These are phyloP conservation scores for Mikania micrantha DNA, from an alignment of 129 eudicot genomes.

Conservation along the genomic window DNA sequence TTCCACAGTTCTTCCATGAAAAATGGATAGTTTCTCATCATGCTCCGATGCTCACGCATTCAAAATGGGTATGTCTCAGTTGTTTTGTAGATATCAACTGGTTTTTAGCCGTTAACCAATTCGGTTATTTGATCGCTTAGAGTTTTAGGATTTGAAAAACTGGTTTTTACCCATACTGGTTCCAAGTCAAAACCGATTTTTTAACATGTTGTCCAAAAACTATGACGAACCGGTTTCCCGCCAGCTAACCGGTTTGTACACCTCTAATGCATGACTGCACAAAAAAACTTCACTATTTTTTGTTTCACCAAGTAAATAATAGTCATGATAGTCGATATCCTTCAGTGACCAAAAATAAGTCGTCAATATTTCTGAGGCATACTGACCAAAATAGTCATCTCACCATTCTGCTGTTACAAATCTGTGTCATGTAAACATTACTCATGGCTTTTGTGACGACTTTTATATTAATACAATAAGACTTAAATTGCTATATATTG, in stretches of 20 bases:
- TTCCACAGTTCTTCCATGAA: constrained; percentile 69
- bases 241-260: too few relatives aligned
- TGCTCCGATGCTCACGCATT: constrained; percentile 48
- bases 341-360: too few relatives aligned
- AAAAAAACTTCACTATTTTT: background rate
- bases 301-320: background rate
- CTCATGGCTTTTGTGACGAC: too few relatives aligned
- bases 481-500: background rate
- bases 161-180: too few relatives aligned
- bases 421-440: too few relatives aligned
- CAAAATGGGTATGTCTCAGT: constrained; percentile 53
- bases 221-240: too few relatives aligned
- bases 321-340: background rate
- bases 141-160: too few relatives aligned
- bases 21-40: constrained; percentile 20
- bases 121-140: too few relatives aligned
- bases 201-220: too few relatives aligned
- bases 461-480: background rate
- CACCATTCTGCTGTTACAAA: background rate
- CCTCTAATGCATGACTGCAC: background rate
- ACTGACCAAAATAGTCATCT: background rate
- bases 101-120: too few relatives aligned
- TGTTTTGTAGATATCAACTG: background rate
- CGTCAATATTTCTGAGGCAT: too few relatives aligned
- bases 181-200: too few relatives aligned